Conservation (phyloP, 1,139 yeast genomes). For the Candida albicans region DNA sequence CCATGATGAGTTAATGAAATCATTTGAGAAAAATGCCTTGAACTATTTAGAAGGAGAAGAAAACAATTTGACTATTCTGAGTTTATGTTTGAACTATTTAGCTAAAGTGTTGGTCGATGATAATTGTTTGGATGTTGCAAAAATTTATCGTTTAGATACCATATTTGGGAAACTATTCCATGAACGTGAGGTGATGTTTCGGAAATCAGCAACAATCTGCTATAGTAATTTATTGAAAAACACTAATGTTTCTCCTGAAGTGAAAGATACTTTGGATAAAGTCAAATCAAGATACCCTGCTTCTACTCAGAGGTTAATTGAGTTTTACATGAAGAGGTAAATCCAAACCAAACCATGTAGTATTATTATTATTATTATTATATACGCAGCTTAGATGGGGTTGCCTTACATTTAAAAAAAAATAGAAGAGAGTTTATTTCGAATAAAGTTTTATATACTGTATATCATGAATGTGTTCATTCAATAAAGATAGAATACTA, state of each 20-base stretch:
- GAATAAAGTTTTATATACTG: too few relatives aligned
- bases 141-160: constrained; percentile 23
- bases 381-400: too few relatives aligned
- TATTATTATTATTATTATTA: too few relatives aligned
- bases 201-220: constrained; percentile 42
- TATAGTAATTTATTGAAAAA: constrained; percentile 38
- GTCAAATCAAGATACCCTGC: constrained; percentile 12
- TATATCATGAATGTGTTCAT: too few relatives aligned
- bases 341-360: too few relatives aligned
- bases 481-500: too few relatives aligned
- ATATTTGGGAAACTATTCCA: constrained; percentile 27
- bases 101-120: constrained; percentile 10
- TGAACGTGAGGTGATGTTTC: constrained; percentile 36
- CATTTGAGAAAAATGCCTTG: constrained; percentile 9
- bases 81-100: constrained; percentile 13
- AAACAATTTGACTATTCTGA: constrained; percentile 5
- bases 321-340: constrained; percentile 10
- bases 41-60: constrained; percentile 9
- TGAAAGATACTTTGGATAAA: constrained; percentile 9
- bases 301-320: constrained; percentile 15
- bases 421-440: too few relatives aligned
- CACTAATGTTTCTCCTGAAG: constrained; percentile 12
- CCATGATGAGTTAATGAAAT: neutral
- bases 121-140: constrained; percentile 2
- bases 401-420: too few relatives aligned